Evolutionary conservation across 2,329 filamentous ascomycete species (phyloP), one percentile per base, ranked within the genome.

Genomic region (Nemania serpens): DNA sequence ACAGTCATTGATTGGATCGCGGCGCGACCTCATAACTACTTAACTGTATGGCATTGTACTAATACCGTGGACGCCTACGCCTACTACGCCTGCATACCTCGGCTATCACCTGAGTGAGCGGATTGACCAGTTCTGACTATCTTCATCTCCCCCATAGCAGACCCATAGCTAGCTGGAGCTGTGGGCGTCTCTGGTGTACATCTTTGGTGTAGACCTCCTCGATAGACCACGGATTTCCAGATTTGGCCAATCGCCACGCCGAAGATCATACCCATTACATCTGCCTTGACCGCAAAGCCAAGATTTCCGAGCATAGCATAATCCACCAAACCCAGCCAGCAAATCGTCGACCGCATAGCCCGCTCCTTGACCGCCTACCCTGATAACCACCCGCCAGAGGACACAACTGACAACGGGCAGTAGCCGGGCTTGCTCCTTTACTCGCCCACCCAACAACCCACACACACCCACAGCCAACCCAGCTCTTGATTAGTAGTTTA

Each of bases 1-100:
- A 66, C 54, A 37, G 42, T 52, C 57, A 52, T 61, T n/a, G 47
- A 60, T 63, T 59, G 58, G 57, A 61, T 55, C 59, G 54, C 58
- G 52, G 50, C 43, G 61, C 56, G 34, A 50, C 54, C 54, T 48
- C 50, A 42, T 54, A 52, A 52, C 43, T 36, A 29, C 50, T 36
- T 54, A 52, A 52, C 43, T 36, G 37, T 48, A 29, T 57, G 37
- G 48, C 42, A 43, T 53, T 37, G 37, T 55, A 54, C 25, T 20
- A 3, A 29, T 48, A 43, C 49, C 20, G 48, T 13, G 13, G 25
- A 29, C 25, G 9, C 7, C 4, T 11, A 17, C 39, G 11, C 10
- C 39, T 17, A 5, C n/a, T 11, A 10, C 17, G 41, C 41, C 41
- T 20, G 9, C 46, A 39, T 41, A 22, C 43, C 53, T 55, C 46